Evolutionary conservation across 1,284 basidiomycete species (phyloP).

Genomic region (Trichosporon sp.): DNA sequence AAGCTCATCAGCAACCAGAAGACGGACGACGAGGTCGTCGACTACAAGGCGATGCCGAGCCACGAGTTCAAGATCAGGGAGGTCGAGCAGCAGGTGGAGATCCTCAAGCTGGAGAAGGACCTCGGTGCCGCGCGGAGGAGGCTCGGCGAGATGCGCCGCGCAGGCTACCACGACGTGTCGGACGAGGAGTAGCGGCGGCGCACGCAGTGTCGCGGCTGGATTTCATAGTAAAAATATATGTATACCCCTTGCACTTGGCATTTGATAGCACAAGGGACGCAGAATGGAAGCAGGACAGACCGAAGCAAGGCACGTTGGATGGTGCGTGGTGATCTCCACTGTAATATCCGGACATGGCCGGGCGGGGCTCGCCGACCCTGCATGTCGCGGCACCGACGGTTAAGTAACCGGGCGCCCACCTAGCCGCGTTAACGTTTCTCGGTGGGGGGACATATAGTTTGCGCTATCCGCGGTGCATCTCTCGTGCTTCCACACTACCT

Average conservation of each 20-base stretch:
- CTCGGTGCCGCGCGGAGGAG: conserved; percentile 79
- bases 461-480: neutral
- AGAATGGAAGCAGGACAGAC: neutral
- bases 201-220: neutral
- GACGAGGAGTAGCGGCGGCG: conserved; percentile 31
- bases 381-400: neutral
- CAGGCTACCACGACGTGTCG: conserved; percentile 58
- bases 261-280: neutral
- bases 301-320: neutral
- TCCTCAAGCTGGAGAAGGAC: conserved; percentile 93
- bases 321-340: neutral
- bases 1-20: conserved; percentile 88
- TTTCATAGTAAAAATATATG: neutral
- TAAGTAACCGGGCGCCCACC: neutral
- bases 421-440: neutral
- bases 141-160: conserved; percentile 82
- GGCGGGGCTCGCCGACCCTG: neutral
- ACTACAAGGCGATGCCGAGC: conserved; percentile 87
- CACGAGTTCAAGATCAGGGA: conserved; percentile 96
- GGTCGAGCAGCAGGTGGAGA: conserved; percentile 99
- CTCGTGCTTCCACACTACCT: neutral
- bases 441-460: neutral
- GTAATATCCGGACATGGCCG: neutral
- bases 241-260: neutral
- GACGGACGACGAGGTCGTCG: conserved; percentile 69